Conservation (phyloP, 164 flowering plant species). For the Vitis amurensis region DNA sequence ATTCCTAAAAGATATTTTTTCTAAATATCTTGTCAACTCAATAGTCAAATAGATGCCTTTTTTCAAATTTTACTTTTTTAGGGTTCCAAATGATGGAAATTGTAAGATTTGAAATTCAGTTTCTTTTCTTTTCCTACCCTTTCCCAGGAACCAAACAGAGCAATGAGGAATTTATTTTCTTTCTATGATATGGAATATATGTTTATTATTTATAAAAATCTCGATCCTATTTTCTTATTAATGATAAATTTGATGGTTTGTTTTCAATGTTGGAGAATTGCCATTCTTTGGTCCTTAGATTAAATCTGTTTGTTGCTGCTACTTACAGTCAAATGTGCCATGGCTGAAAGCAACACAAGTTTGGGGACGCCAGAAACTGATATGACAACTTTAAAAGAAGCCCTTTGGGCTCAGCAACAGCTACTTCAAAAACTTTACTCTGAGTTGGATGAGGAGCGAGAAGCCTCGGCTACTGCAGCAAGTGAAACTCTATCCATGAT, state of each 20-base stretch:
- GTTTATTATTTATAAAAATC: no score
- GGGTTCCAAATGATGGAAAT: no score
- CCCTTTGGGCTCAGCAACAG: constrained; percentile 61
- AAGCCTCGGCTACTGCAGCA: constrained; percentile 76
- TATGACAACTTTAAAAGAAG: constrained; percentile 50
- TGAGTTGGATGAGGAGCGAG: constrained; percentile 86
- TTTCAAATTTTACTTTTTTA: no score
- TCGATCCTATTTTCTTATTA: no score
- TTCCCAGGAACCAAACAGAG: no score
- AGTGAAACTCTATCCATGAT: constrained; percentile 86
- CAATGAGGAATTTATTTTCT: no score
- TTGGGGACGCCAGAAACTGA: constrained; percentile 30
- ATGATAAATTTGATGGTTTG: not conserved
- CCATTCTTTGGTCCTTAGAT: not conserved
- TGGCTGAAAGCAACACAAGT: constrained; percentile 25
- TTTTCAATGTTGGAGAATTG: not conserved
- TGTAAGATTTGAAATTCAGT: no score
- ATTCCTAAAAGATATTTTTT: no score
- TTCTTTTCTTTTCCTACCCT: no score
- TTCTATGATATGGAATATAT: no score
- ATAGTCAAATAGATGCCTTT: no score
- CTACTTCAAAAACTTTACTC: constrained; percentile 65
- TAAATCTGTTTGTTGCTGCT: not conserved
- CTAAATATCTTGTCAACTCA: no score
- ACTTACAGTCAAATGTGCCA: constrained; percentile 3